Evolutionary conservation across 179 eudicot genomes (phyloP), one percentile per base, ranked within the genome.

Genomic region (Patellifolia procumbens): DNA sequence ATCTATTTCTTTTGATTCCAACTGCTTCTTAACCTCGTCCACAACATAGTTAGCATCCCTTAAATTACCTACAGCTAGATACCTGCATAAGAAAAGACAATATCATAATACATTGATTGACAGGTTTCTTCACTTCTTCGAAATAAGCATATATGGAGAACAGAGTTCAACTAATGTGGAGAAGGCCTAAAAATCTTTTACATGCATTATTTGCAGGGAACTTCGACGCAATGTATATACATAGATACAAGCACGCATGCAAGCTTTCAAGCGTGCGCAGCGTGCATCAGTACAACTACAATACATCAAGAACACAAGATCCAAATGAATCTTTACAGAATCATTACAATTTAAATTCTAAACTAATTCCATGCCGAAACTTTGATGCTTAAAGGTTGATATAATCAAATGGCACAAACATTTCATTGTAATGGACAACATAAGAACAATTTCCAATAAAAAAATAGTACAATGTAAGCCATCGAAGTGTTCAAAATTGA

Each of bases 1-100:
- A 32, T 89, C 92, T 32, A 83, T 61, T 74, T 88, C 87, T 81
- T 85, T 84, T 46, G 78, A 79, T 68, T 84, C 86, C 55, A 85
- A 78, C 78, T 85, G 89, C 79, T 85, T 89, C 84, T 89, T 85
- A 16, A 92, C 79, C 80, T 95, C 99, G 76, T 95, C 97, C 90
- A 92, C 74, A 35, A 95, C 86, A 83, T 74, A 70, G 78, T 93
- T 95, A 42, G 99, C 97, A 88, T 95, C 97, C 83, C 89, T 85
- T 74, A 95, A 77, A 81, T 91, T 90, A 60, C 99, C 99, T 76
- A 81, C 76, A 64, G 97, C 85, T 72, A 95, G 82, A 78, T 93
- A 95, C 97, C 99, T 95, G 78, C 68, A 81, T 52, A 67, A 49
- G 53, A 35, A 48, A 55, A 43, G 70, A 66, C 12, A 52, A 45